These are phyloP conservation scores for Fusarium sp. DNA, from an alignment of 2,329 filamentous ascomycete species.

Conservation along the genomic window DNA sequence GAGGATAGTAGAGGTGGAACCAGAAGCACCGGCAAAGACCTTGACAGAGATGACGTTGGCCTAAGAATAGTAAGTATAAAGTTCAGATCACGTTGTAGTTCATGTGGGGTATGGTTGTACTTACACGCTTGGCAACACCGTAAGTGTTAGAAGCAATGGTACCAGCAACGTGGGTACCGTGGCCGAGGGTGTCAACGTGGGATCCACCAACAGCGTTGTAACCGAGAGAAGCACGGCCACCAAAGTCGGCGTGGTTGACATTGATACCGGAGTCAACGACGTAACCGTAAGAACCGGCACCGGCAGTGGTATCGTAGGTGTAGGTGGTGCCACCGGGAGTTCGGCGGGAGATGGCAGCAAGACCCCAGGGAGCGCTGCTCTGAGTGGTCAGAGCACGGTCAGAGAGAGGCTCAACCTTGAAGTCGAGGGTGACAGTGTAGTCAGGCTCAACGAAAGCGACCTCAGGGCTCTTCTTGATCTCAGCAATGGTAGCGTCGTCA, in stretches of 20 bases:
- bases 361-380: conserved; percentile 41
- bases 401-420: conserved; percentile 25
- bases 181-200: conserved; percentile 53
- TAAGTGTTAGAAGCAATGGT: conserved; percentile 55
- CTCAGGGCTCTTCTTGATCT: conserved; percentile 56
- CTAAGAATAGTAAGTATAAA: conserved; percentile 18
- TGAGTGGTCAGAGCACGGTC: conserved; percentile 45
- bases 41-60: conserved; percentile 52
- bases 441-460: conserved; percentile 45
- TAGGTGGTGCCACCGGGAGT: conserved; percentile 51
- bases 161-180: conserved; percentile 59
- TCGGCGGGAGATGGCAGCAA: conserved; percentile 46
- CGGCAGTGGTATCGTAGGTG: conserved; percentile 62
- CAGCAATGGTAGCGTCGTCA: conserved; percentile 54
- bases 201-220: conserved; percentile 53
- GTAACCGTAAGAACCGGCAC: conserved; percentile 66
- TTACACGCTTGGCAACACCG: conserved; percentile 58
- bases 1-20: conserved; percentile 51
- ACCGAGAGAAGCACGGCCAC: conserved; percentile 57
- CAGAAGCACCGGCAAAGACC: conserved; percentile 30
- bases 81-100: not conserved
- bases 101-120: not conserved
- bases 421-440: conserved; percentile 37
- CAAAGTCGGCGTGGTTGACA: conserved; percentile 63
- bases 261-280: conserved; percentile 72